Percentiles rank a stretch among this genome's conserved stretches.
Conservation (phyloP, 1,139 yeast species). For the Hyphopichia burtonii region DNA sequence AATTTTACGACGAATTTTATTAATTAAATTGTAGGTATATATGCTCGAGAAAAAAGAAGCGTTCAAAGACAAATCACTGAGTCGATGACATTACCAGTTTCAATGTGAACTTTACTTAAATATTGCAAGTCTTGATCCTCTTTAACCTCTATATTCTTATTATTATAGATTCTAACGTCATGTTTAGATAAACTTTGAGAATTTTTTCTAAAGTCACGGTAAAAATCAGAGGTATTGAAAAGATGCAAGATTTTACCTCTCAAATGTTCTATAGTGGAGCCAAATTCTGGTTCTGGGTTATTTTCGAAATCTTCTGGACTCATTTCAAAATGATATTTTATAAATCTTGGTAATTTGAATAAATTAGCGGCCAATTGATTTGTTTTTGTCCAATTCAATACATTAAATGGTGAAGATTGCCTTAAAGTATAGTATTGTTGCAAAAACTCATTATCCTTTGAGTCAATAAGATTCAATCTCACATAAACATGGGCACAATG, state of each 20-base stretch:
- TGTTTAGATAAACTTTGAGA: constrained; percentile 14
- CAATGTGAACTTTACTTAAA: constrained; percentile 59
- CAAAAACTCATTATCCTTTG: constrained; percentile 17
- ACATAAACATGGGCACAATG: constrained; percentile 76
- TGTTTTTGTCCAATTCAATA: constrained; percentile 30
- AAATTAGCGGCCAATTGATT: constrained; percentile 19
- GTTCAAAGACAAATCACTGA: constrained; percentile 33
- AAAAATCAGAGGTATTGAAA: constrained; percentile 52
- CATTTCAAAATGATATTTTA: constrained; percentile 71
- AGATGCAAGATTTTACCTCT: constrained; percentile 52
- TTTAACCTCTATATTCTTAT: constrained; percentile 23
- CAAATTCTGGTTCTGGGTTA: constrained; percentile 62
- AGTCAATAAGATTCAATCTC: constrained; percentile 41
- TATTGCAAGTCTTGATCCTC: constrained; percentile 42
- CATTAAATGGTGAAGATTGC: constrained; percentile 24
- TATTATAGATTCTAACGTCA: constrained; percentile 33
- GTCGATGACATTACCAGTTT: constrained; percentile 62
- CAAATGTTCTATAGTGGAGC: constrained; percentile 64
- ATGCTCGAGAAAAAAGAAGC: too few species aligned
- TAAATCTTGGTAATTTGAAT: constrained; percentile 32
- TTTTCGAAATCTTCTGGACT: constrained; percentile 73
- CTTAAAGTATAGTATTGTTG: constrained; percentile 28
- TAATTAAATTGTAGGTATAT: too few species aligned
- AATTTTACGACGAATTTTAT: too few species aligned
- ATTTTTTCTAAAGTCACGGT: constrained; percentile 19